These are phyloP conservation scores for Cyclotella baltica DNA, from an alignment of 108 stramenopile genomes.

Conservation along the genomic window DNA sequence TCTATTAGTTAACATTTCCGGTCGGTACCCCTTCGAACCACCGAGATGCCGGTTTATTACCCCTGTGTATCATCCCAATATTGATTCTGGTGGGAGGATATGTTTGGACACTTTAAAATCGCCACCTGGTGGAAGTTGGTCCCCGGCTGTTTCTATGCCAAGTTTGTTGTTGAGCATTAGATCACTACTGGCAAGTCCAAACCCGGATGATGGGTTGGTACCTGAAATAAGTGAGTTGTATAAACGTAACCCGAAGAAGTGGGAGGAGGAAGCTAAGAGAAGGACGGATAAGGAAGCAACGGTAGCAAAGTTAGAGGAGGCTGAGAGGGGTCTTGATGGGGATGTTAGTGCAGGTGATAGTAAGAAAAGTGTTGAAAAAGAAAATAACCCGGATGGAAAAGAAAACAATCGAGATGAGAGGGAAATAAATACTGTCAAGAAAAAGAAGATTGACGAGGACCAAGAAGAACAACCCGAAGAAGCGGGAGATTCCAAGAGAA, in stretches of 20 bases:
- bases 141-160: conserved; percentile 72
- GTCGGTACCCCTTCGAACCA: conserved; percentile 73
- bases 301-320: conserved; percentile 43
- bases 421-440: too few relatives aligned
- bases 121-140: conserved; percentile 69
- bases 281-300: conserved; percentile 51
- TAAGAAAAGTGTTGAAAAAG: not conserved
- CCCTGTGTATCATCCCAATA: conserved; percentile 76
- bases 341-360: not conserved
- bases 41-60: conserved; percentile 76
- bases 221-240: conserved; percentile 70
- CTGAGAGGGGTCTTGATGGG: conserved; percentile 35
- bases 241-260: conserved; percentile 36
- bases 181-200: conserved; percentile 72
- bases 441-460: not conserved
- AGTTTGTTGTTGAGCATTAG: conserved; percentile 72
- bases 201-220: conserved; percentile 79
- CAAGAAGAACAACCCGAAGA: not conserved
- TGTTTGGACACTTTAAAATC: conserved; percentile 75
- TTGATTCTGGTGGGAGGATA: conserved; percentile 73
- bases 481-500: not conserved
- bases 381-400: not conserved
- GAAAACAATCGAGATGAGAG: not conserved
- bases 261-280: conserved; percentile 44
- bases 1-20: conserved; percentile 58